Conservation (phyloP, 352 stramenopile genomes). For the Phytophthora fragariae region DNA sequence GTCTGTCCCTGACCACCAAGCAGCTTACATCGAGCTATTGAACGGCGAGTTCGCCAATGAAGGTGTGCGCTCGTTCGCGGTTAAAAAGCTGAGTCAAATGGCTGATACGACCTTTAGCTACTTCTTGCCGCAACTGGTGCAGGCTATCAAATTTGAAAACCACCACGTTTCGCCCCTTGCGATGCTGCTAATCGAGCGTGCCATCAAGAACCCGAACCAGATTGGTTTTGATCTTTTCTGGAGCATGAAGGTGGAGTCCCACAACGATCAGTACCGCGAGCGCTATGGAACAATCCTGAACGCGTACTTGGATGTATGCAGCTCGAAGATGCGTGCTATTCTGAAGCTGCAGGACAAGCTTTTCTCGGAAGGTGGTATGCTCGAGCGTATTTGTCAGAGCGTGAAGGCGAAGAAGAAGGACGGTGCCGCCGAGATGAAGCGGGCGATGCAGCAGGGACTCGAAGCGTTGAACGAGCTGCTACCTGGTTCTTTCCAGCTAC, state of each 20-base stretch:
- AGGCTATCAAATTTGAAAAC: slow-evolving; percentile 90
- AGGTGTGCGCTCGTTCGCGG: slow-evolving; percentile 71
- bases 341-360: slow-evolving; percentile 88
- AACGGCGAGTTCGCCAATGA: slow-evolving; percentile 81
- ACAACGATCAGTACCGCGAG: slow-evolving; percentile 75
- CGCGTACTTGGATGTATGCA: slow-evolving; percentile 81
- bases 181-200: slow-evolving; percentile 78
- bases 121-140: slow-evolving; percentile 87
- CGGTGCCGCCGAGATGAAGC: slow-evolving; percentile 74
- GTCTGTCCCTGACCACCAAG: slow-evolving; percentile 67
- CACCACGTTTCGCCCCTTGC: slow-evolving; percentile 78
- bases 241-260: slow-evolving; percentile 85
- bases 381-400: slow-evolving; percentile 76
- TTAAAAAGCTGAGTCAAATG: slow-evolving; percentile 76
- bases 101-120: slow-evolving; percentile 86
- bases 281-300: slow-evolving; percentile 81
- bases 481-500: slow-evolving; percentile 82
- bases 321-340: slow-evolving; percentile 90
- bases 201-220: slow-evolving; percentile 84
- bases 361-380: slow-evolving; percentile 76
- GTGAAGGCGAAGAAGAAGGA: slow-evolving; percentile 85
- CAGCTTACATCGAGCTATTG: slow-evolving; percentile 81
- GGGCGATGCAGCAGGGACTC: slow-evolving; percentile 72
- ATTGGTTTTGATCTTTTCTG: slow-evolving; percentile 90
- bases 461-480: slow-evolving; percentile 79